Base-by-base conservation (phyloP, 1,284 basidiomycete species). In the Moniliophthora roreri region DNA sequence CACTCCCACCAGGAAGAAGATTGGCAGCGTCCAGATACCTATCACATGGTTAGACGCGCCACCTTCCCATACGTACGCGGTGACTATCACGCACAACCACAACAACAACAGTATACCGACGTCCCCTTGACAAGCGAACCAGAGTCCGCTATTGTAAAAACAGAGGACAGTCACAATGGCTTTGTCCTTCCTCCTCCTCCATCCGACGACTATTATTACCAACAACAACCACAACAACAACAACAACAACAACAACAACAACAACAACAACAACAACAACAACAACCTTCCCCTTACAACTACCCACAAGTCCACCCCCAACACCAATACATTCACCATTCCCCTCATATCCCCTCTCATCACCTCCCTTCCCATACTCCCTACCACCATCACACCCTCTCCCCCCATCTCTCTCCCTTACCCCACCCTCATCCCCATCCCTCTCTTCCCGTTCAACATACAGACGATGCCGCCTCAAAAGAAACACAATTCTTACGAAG, bases 401-500 rank as follows among this genome's bases (percentile, higher is more conserved):
- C 54, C 63, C 66, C 52, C 69, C 62, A 52, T 67, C 68, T 59
- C 62, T 39, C 51, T 62, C 16, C 55, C 41, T 53, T 58, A 57
- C 69, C 79, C 50, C 81, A 80, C 65, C 69, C 82, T 56, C 70
- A 75, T 11, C 76, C 77, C 4, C 81, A 81, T 62, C 70, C 79
- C 10, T 74, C 80, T 34, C 76, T 90, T 37, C 81, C 84, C 50
- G 85, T 91, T 4, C 89, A 90, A 68, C 88, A 91, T 71, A 92
- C 90, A 0, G 89, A 92, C 71, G 90, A 92, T 66, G 90, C 90
- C 11, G 87, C 89, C 1, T 86, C 83, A 44, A 92, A 92, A 70
- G 90, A 92, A 68, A 92, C 90, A 0, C 90, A 91, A 69, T 91
- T 90, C 64, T 83, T 92, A 52, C 87, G 89, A 20, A 77, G 90